Percentiles rank a stretch among this genome's conserved stretches.
Conservation (phyloP, 2,329 filamentous ascomycete species). For the Aureobasidium melanogenum region DNA sequence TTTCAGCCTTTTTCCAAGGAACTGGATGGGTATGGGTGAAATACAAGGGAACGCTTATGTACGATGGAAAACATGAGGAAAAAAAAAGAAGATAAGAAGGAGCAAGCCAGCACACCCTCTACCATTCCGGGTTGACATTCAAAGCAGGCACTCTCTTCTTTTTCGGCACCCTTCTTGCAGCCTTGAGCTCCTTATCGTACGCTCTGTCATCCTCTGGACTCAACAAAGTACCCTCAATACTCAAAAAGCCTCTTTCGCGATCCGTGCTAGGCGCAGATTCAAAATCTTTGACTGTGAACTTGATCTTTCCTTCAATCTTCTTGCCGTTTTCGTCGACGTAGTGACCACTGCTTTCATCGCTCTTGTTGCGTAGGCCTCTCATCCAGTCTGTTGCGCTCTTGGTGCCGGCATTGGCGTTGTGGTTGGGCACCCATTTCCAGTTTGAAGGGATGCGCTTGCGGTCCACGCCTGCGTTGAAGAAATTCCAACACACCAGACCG, state of each 20-base stretch:
- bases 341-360: constrained; percentile 55
- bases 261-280: constrained; percentile 60
- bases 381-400: constrained; percentile 11
- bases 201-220: constrained; percentile 55
- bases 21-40: neutral
- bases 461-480: constrained; percentile 86
- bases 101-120: neutral
- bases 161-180: constrained; percentile 14
- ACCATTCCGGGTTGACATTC: neutral
- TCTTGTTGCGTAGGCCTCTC: constrained; percentile 13
- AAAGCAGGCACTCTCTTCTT: constrained; percentile 8
- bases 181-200: constrained; percentile 45
- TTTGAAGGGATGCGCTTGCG: constrained; percentile 61
- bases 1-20: neutral
- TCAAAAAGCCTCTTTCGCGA: constrained; percentile 66
- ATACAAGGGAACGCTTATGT: neutral
- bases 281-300: constrained; percentile 75
- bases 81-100: neutral
- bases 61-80: neutral
- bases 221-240: constrained; percentile 82
- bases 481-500: constrained; percentile 79
- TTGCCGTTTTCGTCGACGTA: constrained; percentile 66
- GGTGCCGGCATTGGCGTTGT: constrained; percentile 21
- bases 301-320: constrained; percentile 60
- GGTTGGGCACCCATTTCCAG: constrained; percentile 71